Evolutionary conservation across 192 early-diverging fungal genomes (phyloP).

Genomic region (Phycomyces blakesleeanus): DNA sequence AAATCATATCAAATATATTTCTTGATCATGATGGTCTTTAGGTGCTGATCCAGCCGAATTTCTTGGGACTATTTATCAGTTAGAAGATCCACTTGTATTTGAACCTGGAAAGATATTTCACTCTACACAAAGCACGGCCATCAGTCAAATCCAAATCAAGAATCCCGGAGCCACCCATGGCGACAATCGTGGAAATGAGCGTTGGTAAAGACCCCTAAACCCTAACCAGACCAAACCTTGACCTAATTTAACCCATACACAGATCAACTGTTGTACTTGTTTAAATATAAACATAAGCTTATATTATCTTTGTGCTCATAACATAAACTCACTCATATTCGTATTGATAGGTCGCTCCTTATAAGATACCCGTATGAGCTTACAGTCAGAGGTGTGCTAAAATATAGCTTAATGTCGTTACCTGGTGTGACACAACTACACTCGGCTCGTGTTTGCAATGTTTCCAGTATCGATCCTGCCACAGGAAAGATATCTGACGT

Average conservation of each 20-base stretch:
- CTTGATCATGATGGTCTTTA: no score
- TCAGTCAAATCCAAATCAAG: constrained; percentile 34
- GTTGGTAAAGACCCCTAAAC: constrained; percentile 21
- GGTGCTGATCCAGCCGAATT: constrained; percentile 31
- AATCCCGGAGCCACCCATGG: constrained; percentile 25
- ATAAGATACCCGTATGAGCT: constrained; percentile 36
- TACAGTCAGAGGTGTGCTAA: constrained; percentile 31
- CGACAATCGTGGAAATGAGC: constrained; percentile 33
- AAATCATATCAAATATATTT: no score
- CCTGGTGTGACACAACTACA: constrained; percentile 12
- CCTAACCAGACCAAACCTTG: background rate
- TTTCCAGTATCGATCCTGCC: constrained; percentile 27
- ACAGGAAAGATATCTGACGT: constrained; percentile 28
- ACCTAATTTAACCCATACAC: background rate
- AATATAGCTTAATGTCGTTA: constrained; percentile 25
- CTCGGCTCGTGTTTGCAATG: constrained; percentile 25
- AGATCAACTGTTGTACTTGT: no score
- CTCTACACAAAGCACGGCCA: constrained; percentile 14
- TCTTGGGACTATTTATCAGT: constrained; percentile 31
- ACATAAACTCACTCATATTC: no score
- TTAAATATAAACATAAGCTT: no score
- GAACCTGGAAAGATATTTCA: constrained; percentile 24
- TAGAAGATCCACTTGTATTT: constrained; percentile 32
- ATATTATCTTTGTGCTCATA: no score
- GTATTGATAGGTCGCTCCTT: constrained; percentile 17